Evolutionary conservation across 2,329 filamentous ascomycete species (phyloP).

Genomic region (Drechslerella coelobrocha): DNA sequence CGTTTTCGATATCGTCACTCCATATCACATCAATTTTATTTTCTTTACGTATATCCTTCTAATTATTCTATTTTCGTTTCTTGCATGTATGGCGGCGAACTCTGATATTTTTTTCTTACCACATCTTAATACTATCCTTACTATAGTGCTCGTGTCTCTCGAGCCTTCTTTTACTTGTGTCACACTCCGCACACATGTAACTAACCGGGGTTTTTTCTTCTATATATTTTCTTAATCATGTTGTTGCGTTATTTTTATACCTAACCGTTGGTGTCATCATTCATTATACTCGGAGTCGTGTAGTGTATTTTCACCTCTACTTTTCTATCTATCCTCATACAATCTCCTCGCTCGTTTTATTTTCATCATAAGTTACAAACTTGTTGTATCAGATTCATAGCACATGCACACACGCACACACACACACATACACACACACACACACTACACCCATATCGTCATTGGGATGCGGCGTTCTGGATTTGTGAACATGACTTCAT

Average conservation of each 20-base stretch:
- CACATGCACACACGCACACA: neutral
- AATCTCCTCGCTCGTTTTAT: neutral
- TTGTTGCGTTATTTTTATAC: neutral
- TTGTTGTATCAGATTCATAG: constrained; percentile 4
- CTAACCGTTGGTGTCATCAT: neutral
- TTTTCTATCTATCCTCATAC: neutral
- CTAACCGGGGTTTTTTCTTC: neutral
- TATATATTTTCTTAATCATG: neutral
- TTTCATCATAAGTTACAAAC: neutral
- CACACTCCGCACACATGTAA: neutral
- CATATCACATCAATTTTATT: neutral
- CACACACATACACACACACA: neutral
- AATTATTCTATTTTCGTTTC: constrained; percentile 14
- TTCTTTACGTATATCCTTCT: constrained; percentile 26
- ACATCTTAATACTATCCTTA: constrained; percentile 40
- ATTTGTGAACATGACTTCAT: constrained; percentile 20
- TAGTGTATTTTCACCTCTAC: neutral
- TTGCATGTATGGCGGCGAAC: constrained; percentile 29
- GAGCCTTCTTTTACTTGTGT: neutral
- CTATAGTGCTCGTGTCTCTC: neutral
- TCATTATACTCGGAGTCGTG: neutral
- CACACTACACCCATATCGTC: constrained; percentile 23
- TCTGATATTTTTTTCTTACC: constrained; percentile 25
- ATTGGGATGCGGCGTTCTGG: constrained; percentile 44
- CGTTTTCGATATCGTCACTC: constrained; percentile 33